Evolutionary conservation across 768 basidiomycete genomes (phyloP), one percentile per base, ranked within the genome.

Genomic region (Suillus subaureus): DNA sequence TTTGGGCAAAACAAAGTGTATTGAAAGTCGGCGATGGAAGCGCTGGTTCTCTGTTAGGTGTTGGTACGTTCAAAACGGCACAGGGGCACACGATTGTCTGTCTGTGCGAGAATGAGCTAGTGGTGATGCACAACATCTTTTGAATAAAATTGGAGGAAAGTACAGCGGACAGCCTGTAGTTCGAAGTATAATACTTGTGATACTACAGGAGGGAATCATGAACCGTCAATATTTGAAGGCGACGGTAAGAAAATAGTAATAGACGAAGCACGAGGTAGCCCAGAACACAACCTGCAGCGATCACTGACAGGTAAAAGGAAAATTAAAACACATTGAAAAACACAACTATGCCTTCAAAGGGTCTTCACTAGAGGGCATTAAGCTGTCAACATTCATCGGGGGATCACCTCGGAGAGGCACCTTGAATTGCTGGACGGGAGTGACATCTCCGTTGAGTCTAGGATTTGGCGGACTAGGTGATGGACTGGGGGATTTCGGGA

Each of bases 1-100:
- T 81, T 60, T 88, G 83, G 82, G 92, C 91, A 12, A 91, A 89
- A 71, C 96, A 97, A 74, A 84, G 89, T 1, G 88, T 97, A 31
- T 78, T 97, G n/a, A 85, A 86, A 69, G 83, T 95, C 13, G 88
- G 87, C 16, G 89, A 88, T 65, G 89, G 87, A 2, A 79, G 81
- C 23, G 85, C 87, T 16, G 94, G 96, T 0, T 86, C 91, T 1
- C 76, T 97, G 65, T 73, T 97, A 35, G 96, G 96, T 12, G 89
- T 94, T 23, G 89, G 89, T 1, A 80, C 79, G 13, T 71, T 91
- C 39, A 73, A 75, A 62, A 70, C 73, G 31, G 77, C 68, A 39
- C 79, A 75, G 49, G 68, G 68, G 64, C 73, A 79, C 3, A 75
- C 87, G 1, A 75, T 96, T 1, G 75, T 89, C 8, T 92, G 91